Base-by-base conservation (phyloP, 2,329 filamentous ascomycete genomes). In the Botrytis pseudocinerea region DNA sequence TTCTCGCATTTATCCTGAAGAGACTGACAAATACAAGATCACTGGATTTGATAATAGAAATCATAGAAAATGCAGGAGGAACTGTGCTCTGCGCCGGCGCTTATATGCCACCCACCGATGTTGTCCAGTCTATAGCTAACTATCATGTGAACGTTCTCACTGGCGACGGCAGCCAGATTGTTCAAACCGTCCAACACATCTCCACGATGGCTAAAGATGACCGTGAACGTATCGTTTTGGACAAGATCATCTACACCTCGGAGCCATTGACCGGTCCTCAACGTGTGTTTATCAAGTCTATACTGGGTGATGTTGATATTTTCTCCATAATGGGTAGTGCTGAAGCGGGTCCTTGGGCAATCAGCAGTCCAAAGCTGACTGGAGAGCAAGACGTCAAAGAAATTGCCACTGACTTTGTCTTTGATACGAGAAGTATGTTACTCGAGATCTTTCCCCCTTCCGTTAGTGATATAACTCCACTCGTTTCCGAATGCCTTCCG, bases 171-270 rank as follows among this genome's bases (percentile, higher is more conserved):
- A 48, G 63, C 38, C 63, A 66, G 28, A 32, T 66, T 32, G 18
- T 66, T 51, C 63, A 66, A 28, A 38, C 46, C 18, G 44, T 51
- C 16, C 42, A 38, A 4, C 44, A 66, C 28, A 66, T 66, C 20
- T 66, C 63, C 12, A n/a, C 10, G 28, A 35, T 66, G 63, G 20
- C 44, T 1, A 25, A 35, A 38, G 63, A 66, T 2, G 28, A 51
- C n/a, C 63, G 63, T 28, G 38, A 51, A 9, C 20, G 46, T 20
- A 51, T 66, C 42, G 25, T 66, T 38, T 14, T 66, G 44, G 51
- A 66, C n/a, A 66, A 66, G 63, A 38, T 66, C 44, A 51, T 66
- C 22, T 66, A 66, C 44, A 66, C 63, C 44, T 66, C 63, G 18
- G 63, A 66, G n/a, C 46, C 63, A 32, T n/a, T 66, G 8, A 66